These are phyloP conservation scores for Hortiboletus campestris DNA, from an alignment of 768 basidiomycete genomes.

Conservation along the genomic window DNA sequence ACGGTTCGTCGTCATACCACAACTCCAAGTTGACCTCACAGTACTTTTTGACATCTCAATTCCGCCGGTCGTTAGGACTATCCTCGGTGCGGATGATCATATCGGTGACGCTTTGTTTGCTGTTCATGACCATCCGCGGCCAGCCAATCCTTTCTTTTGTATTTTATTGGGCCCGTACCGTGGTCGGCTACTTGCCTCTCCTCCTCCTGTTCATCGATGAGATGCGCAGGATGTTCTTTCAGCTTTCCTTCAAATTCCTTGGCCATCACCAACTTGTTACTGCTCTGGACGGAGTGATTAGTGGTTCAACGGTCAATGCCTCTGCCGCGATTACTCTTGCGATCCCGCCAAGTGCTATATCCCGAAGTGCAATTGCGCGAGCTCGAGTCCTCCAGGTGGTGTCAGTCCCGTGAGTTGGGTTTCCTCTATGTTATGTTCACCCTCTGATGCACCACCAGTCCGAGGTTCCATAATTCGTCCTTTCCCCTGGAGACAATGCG, in stretches of 20 bases:
- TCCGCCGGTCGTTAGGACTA: neutral
- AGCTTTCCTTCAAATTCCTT: too few relatives aligned
- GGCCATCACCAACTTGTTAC: too few relatives aligned
- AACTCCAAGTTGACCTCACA: too few relatives aligned
- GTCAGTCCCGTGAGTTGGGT: neutral
- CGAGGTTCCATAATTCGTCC: neutral
- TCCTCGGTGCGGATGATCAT: too few relatives aligned
- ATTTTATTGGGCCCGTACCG: neutral
- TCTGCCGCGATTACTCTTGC: neutral
- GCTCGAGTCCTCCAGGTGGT: neutral
- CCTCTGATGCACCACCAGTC: neutral
- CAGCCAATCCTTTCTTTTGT: too few relatives aligned
- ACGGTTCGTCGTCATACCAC: too few relatives aligned
- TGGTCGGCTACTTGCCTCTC: neutral
- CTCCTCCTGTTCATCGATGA: neutral
- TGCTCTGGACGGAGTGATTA: neutral
- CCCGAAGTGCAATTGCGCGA: conserved; percentile 4
- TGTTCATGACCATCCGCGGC: neutral
- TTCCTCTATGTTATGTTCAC: neutral
- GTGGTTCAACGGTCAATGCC: too few relatives aligned
- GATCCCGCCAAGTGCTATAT: neutral
- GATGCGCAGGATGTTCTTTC: neutral
- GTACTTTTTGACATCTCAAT: neutral
- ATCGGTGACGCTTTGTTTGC: too few relatives aligned
- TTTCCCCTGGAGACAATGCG: too few relatives aligned